These are phyloP conservation scores for Nakaseomyces glabratus DNA, from an alignment of 1,139 yeast genomes.

Conservation along the genomic window DNA sequence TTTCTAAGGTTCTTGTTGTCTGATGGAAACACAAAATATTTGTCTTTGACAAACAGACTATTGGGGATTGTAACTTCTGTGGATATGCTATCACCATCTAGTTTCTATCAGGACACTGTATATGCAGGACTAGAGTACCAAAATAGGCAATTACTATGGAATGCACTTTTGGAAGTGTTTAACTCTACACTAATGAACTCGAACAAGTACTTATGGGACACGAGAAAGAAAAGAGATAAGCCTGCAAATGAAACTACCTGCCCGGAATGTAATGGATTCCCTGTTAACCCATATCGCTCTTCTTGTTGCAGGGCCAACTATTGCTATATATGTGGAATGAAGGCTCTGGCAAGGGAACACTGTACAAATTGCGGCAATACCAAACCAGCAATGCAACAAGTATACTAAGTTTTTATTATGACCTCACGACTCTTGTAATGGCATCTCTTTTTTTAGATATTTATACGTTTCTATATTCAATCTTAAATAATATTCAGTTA, in stretches of 20 bases:
- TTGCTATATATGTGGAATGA: constrained; percentile 22
- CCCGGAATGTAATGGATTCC: constrained; percentile 17
- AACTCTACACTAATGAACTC: constrained; percentile 18
- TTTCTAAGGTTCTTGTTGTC: constrained; percentile 13
- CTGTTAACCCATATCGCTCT: constrained; percentile 19
- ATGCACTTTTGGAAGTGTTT: constrained; percentile 24
- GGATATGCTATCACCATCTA: constrained; percentile 7
- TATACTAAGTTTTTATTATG: too few relatives aligned
- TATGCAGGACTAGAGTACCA: constrained; percentile 22
- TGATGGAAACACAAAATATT: constrained; percentile 12
- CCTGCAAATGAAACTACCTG: constrained; percentile 9
- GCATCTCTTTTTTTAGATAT: too few relatives aligned
- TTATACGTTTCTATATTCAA: too few relatives aligned
- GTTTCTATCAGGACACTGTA: constrained; percentile 18
- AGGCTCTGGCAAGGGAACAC: constrained; percentile 15
- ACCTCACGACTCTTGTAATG: too few relatives aligned
- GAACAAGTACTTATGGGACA: constrained; percentile 10
- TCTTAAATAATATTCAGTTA: too few relatives aligned
- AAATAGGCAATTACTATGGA: constrained; percentile 28
- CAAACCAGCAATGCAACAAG: not conserved
- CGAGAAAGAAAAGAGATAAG: constrained; percentile 2
- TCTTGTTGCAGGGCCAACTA: constrained; percentile 19
- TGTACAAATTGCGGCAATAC: constrained; percentile 15
- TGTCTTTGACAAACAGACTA: constrained; percentile 9
- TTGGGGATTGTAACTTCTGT: constrained; percentile 3